Percentiles rank a stretch among this genome's conserved stretches.
These are phyloP conservation scores for Globisporangium nagaii DNA, from an alignment of 352 stramenopile genomes.

Conservation along the genomic window DNA sequence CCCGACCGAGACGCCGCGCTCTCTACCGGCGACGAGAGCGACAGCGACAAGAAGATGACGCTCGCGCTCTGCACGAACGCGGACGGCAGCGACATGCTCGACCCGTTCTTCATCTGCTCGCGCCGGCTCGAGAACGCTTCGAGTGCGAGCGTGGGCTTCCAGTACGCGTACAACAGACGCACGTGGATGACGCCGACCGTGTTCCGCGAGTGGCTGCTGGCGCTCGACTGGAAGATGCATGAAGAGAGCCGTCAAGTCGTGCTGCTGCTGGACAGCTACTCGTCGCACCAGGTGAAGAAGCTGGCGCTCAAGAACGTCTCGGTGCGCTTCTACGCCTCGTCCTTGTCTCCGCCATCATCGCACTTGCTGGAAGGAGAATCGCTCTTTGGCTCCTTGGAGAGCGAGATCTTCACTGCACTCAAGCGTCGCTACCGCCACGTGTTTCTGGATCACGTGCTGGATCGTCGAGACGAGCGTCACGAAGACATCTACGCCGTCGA, in stretches of 20 bases:
- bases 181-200: slow-evolving; percentile 70
- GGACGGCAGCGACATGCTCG: slow-evolving; percentile 61
- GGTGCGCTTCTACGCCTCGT: slow-evolving; percentile 33
- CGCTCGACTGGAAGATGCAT: slow-evolving; percentile 76
- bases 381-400: slow-evolving; percentile 35
- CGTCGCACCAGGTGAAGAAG: slow-evolving; percentile 53
- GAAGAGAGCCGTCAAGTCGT: slow-evolving; percentile 65
- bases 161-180: slow-evolving; percentile 67
- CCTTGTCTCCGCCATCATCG: slow-evolving; percentile 4
- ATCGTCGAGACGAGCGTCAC: slow-evolving; percentile 29
- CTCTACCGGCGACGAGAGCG: neutral
- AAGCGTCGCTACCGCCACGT: slow-evolving; percentile 58
- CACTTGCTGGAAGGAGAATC: slow-evolving; percentile 20
- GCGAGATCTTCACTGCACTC: slow-evolving; percentile 32
- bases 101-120: slow-evolving; percentile 62
- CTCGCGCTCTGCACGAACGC: slow-evolving; percentile 59
- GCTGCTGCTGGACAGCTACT: slow-evolving; percentile 55
- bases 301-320: slow-evolving; percentile 58
- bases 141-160: slow-evolving; percentile 20
- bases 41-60: slow-evolving; percentile 28
- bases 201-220: slow-evolving; percentile 71
- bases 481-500: slow-evolving; percentile 36
- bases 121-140: slow-evolving; percentile 18
- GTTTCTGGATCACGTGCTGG: slow-evolving; percentile 41
- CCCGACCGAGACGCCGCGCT: slow-evolving; percentile 21